A percentile compares a stretch with the other conserved stretches of the same genome.
These are phyloP conservation scores for Vigna angularis DNA, from an alignment of 306 rosid species.

Conservation along the genomic window DNA sequence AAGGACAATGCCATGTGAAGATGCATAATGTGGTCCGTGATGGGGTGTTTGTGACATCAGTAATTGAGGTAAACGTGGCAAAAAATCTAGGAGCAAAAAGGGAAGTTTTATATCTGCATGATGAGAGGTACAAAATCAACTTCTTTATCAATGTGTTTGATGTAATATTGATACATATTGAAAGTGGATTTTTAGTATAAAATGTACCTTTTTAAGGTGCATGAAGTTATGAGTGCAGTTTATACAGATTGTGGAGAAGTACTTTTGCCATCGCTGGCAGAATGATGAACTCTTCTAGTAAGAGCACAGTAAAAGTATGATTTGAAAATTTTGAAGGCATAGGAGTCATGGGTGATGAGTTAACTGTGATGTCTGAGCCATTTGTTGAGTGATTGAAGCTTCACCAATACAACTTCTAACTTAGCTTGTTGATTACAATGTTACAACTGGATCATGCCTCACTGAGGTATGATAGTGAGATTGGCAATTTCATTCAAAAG, in stretches of 20 bases:
- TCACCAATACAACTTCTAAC: neutral
- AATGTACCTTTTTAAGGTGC: neutral
- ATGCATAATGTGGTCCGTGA: slow-evolving; percentile 33
- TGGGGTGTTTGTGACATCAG: neutral
- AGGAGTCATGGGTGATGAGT: slow-evolving; percentile 2
- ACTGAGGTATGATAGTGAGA: neutral
- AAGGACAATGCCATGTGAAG: slow-evolving; percentile 20
- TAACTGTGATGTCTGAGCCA: neutral
- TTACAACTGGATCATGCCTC: neutral
- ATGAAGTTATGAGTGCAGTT: neutral
- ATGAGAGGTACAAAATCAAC: neutral
- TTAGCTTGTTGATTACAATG: neutral
- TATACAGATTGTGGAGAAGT: slow-evolving; percentile 4
- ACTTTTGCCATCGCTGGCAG: neutral
- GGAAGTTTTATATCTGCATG: neutral
- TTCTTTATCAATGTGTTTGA: neutral
- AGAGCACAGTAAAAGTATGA: neutral
- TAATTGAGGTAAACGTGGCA: slow-evolving; percentile 3
- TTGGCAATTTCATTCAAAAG: neutral
- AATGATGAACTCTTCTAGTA: neutral
- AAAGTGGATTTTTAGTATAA: neutral
- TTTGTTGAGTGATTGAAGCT: slow-evolving; percentile 20
- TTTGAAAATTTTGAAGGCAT: slow-evolving; percentile 8
- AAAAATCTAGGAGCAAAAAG: neutral
- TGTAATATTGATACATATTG: neutral